Evolutionary conservation across 208 protist genomes (phyloP).

Genomic region (Spongospora subterranea): DNA sequence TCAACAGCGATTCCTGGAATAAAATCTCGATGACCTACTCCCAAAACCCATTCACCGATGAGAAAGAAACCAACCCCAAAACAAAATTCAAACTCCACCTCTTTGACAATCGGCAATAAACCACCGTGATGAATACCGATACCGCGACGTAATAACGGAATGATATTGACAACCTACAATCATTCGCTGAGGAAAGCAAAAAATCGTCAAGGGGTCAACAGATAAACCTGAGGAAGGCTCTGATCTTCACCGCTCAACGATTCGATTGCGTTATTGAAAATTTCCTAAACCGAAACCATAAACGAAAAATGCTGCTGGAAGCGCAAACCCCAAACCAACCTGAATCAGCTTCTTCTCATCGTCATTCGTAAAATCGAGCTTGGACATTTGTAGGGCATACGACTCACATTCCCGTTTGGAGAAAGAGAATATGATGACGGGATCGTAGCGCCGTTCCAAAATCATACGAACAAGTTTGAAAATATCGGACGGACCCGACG

Average conservation of each 20-base stretch:
- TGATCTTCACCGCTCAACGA: slow-evolving; percentile 60
- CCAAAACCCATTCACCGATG: neutral
- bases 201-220: no score
- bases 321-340: neutral
- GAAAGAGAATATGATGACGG: slow-evolving; percentile 98
- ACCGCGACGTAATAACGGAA: slow-evolving; percentile 93
- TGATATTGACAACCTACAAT: slow-evolving; percentile 90
- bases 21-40: slow-evolving; percentile 96
- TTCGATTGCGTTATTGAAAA: slow-evolving; percentile 64
- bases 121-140: slow-evolving; percentile 99
- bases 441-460: slow-evolving; percentile 59
- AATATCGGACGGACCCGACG: slow-evolving; percentile 35
- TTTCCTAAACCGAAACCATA: neutral
- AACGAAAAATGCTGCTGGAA: neutral
- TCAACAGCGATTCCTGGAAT: slow-evolving; percentile 92
- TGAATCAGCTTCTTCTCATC: slow-evolving; percentile 62
- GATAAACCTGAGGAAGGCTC: slow-evolving; percentile 60
- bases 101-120: slow-evolving; percentile 98
- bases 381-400: slow-evolving; percentile 56
- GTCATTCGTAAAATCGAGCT: slow-evolving; percentile 60
- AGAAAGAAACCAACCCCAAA: no score
- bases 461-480: slow-evolving; percentile 64
- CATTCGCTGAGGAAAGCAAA: no score
- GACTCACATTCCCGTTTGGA: slow-evolving; percentile 96
- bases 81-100: slow-evolving; percentile 77